These are phyloP conservation scores for Talinum fruticosum DNA, from an alignment of 148 eudicot genomes.

Conservation along the genomic window DNA sequence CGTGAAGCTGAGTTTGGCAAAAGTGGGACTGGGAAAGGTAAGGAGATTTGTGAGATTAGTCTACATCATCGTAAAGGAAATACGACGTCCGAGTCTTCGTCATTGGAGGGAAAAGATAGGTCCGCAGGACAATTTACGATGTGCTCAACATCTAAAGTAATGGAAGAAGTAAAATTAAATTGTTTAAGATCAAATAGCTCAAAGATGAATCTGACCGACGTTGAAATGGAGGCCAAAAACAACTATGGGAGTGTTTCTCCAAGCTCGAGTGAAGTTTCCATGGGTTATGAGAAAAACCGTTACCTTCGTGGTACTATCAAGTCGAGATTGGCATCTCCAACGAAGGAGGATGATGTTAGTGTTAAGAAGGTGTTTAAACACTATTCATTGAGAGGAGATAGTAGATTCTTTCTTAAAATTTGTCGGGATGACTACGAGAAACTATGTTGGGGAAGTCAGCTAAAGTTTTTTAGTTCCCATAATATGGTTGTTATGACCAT, in stretches of 20 bases:
- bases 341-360: background rate
- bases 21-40: background rate
- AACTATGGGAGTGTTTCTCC: background rate
- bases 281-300: background rate
- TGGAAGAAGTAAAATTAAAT: background rate
- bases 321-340: background rate
- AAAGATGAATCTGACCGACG: background rate
- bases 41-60: background rate
- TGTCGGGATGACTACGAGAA: background rate
- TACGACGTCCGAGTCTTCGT: background rate
- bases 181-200: background rate
- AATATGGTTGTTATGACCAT: slow-evolving; percentile 5
- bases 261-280: background rate
- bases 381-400: background rate
- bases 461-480: background rate
- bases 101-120: background rate
- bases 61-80: background rate
- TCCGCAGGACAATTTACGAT: background rate
- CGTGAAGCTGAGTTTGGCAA: background rate
- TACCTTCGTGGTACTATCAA: background rate
- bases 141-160: slow-evolving; percentile 1
- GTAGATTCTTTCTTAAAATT: slow-evolving; percentile 1
- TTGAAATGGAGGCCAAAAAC: background rate
- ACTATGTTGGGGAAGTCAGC: background rate
- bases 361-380: background rate